A percentile compares a stretch with the other conserved stretches of the same genome.
phyloP scores from a whole-genome alignment of 306 rosid species.

The Ceratonia siliqua region DNA sequence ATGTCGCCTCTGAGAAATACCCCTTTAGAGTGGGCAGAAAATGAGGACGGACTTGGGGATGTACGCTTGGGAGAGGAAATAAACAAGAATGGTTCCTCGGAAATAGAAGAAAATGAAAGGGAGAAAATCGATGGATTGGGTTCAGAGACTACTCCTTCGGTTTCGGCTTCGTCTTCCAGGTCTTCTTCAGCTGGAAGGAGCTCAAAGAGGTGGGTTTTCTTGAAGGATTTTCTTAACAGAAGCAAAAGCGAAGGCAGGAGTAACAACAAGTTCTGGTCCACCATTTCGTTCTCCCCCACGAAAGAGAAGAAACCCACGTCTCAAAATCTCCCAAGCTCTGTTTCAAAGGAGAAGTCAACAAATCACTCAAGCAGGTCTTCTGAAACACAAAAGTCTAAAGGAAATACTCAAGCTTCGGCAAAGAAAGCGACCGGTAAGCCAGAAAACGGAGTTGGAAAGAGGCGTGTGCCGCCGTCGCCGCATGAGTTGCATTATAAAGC shows the following conservation, averaged over 20 bases:
- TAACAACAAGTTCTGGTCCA: conserved; percentile 89
- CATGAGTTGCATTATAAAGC: conserved; percentile 95
- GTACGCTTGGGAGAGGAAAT: background rate
- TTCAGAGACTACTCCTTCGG: conserved; percentile 61
- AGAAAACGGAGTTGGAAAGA: conserved; percentile 74
- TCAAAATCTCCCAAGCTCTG: conserved; percentile 10
- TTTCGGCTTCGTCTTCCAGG: conserved; percentile 80
- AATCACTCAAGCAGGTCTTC: conserved; percentile 22
- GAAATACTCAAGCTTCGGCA: conserved; percentile 31
- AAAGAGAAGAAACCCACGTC: conserved; percentile 67
- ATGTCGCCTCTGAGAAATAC: conserved; percentile 77
- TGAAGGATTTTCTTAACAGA: conserved; percentile 82
- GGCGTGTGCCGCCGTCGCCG: conserved; percentile 74
- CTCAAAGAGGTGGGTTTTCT: conserved; percentile 84
- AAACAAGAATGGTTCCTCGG: conserved; percentile 17
- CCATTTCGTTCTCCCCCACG: conserved; percentile 63
- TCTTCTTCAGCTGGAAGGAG: conserved; percentile 94
- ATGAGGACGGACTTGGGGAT: conserved; percentile 24
- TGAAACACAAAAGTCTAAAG: conserved; percentile 39
- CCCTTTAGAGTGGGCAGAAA: conserved; percentile 55
- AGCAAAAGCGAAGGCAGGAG: conserved; percentile 97
- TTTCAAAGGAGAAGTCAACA: conserved; percentile 36
- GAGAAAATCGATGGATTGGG: conserved; percentile 40
- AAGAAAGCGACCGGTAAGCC: conserved; percentile 68
- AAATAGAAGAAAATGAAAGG: conserved; percentile 41